Percentiles rank a stretch among this genome's conserved stretches.
These are phyloP conservation scores for Penicillium sp. DNA, from an alignment of 2,329 filamentous ascomycete genomes.

Conservation along the genomic window DNA sequence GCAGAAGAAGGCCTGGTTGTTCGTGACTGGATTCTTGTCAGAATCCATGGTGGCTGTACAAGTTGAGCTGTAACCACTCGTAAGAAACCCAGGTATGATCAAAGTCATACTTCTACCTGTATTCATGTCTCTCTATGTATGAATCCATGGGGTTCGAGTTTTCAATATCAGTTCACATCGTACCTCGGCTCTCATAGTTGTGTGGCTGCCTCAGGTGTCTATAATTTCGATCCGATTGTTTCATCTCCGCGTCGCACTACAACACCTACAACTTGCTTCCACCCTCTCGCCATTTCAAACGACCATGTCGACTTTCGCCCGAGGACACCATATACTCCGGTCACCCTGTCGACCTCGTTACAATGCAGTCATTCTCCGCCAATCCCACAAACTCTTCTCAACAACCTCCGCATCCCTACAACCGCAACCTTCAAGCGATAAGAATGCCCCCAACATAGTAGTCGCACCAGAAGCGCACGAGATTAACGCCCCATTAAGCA, in stretches of 20 bases:
- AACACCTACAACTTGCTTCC: neutral
- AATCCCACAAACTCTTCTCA: constrained; percentile 15
- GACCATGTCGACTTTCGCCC: constrained; percentile 13
- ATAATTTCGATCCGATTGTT: neutral
- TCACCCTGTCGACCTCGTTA: neutral
- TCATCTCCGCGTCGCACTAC: neutral
- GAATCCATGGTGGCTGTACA: constrained; percentile 52
- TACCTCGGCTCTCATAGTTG: neutral
- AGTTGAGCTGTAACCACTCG: constrained; percentile 47
- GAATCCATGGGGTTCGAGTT: neutral
- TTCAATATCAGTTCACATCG: neutral
- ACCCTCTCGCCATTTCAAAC: neutral
- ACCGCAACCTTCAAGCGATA: constrained; percentile 9
- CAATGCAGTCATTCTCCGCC: neutral
- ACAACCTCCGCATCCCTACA: constrained; percentile 16
- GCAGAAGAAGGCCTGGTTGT: constrained; percentile 56
- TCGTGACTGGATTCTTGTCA: constrained; percentile 58
- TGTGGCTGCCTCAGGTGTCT: neutral
- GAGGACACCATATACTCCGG: constrained; percentile 7
- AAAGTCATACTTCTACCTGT: neutral
- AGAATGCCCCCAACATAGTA: neutral
- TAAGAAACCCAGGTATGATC: neutral
- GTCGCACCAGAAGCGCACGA: constrained; percentile 18
- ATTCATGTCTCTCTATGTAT: no score
- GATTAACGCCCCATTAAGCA: constrained; percentile 72